Evolutionary conservation across 331 rosid genomes (phyloP).

Genomic region (Dryas integrifolia): DNA sequence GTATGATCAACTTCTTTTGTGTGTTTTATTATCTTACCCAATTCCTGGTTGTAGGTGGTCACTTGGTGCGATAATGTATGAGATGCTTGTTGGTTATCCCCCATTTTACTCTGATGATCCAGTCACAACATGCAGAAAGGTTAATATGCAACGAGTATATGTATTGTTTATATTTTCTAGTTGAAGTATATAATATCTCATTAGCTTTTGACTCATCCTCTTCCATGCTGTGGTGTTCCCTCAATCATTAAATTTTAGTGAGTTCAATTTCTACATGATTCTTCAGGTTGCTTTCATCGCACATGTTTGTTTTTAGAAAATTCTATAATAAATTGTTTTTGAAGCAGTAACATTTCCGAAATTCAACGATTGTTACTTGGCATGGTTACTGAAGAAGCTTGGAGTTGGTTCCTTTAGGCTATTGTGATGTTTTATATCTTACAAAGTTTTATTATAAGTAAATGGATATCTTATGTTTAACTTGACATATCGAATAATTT

Average conservation of each 20-base stretch:
- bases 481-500: slow-evolving; percentile 1
- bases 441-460: background rate
- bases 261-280: background rate
- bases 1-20: background rate
- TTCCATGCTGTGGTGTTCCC: background rate
- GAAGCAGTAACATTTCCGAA: background rate
- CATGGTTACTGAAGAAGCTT: background rate
- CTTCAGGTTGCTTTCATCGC: background rate
- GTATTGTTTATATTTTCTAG: background rate
- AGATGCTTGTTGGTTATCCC: slow-evolving; percentile 96
- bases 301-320: background rate
- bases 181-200: background rate
- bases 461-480: background rate
- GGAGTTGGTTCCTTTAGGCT: background rate
- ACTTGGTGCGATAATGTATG: slow-evolving; percentile 94
- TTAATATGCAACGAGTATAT: slow-evolving; percentile 3
- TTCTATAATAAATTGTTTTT: background rate
- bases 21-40: slow-evolving; percentile 8
- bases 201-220: slow-evolving; percentile 10
- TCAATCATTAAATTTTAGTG: background rate
- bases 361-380: background rate
- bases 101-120: slow-evolving; percentile 96
- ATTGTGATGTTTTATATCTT: background rate
- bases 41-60: slow-evolving; percentile 80
- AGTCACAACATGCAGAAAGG: slow-evolving; percentile 94